A percentile compares a stretch with the other conserved stretches of the same genome.
phyloP scores from a whole-genome alignment of 1,139 yeast genomes.

The Pichia sp. region DNA sequence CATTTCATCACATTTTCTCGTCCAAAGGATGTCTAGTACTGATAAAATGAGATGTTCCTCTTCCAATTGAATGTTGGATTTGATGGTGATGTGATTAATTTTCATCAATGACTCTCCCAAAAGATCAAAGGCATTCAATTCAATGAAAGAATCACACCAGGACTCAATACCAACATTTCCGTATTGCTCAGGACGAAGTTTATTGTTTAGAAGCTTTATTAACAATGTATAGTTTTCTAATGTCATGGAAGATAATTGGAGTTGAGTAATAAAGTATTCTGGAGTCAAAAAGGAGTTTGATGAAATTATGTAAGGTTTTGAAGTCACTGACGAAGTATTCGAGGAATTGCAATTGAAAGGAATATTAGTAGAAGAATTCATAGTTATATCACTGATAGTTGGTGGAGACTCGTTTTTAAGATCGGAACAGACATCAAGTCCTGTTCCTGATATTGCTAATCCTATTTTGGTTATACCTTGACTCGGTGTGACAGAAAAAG shows the following conservation, averaged over 20 bases:
- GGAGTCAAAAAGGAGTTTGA: conserved; percentile 24
- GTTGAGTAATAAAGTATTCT: conserved; percentile 34
- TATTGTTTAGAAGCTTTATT: conserved; percentile 36
- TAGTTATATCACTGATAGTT: too few relatives aligned
- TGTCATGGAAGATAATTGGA: conserved; percentile 33
- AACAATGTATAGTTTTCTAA: conserved; percentile 35
- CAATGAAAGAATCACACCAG: conserved; percentile 41
- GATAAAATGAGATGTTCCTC: conserved; percentile 40
- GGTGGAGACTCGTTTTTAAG: too few relatives aligned
- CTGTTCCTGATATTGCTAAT: conserved; percentile 21
- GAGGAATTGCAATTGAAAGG: background rate
- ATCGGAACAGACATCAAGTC: conserved; percentile 4
- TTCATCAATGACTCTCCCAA: conserved; percentile 19
- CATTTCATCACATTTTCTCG: conserved; percentile 34
- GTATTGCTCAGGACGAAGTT: conserved; percentile 17
- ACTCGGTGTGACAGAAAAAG: too few relatives aligned
- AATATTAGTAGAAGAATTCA: background rate
- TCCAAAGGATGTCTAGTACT: conserved; percentile 24
- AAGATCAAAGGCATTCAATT: conserved; percentile 38
- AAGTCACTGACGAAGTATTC: background rate
- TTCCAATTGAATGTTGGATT: conserved; percentile 37
- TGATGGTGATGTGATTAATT: conserved; percentile 16
- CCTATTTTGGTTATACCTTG: conserved; percentile 13
- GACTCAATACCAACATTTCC: conserved; percentile 27
- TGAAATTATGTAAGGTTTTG: background rate